These are phyloP conservation scores for Gossypium ekmanianum DNA, from an alignment of 345 rosid genomes.

Conservation along the genomic window DNA sequence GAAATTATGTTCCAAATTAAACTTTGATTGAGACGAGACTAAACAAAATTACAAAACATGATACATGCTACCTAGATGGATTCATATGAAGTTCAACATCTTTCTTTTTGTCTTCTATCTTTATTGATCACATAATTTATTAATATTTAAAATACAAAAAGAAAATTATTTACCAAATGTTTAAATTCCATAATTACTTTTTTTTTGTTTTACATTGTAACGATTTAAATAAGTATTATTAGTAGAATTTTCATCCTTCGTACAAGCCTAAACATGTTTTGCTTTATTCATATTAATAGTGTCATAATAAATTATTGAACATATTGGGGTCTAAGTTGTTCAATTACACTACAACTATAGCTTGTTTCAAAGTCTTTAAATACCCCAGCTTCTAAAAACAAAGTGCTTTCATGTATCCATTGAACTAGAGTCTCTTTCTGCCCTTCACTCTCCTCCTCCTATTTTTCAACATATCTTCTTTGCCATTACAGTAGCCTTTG, in stretches of 20 bases:
- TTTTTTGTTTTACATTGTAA: too few relatives aligned
- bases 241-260: too few relatives aligned
- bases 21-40: neutral
- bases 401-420: neutral
- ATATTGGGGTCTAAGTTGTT: too few relatives aligned
- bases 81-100: conserved; percentile 16
- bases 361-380: conserved; percentile 10
- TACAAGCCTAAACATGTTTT: too few relatives aligned
- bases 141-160: too few relatives aligned
- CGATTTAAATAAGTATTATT: too few relatives aligned
- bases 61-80: neutral
- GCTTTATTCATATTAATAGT: too few relatives aligned
- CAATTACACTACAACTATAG: neutral
- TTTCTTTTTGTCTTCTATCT: conserved; percentile 14
- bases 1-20: neutral
- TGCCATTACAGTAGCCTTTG: neutral
- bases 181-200: too few relatives aligned
- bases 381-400: neutral
- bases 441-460: neutral
- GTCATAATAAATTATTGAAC: too few relatives aligned
- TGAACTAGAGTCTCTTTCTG: neutral
- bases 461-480: neutral
- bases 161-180: too few relatives aligned
- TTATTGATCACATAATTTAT: too few relatives aligned
- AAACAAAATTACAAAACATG: neutral